A percentile compares a stretch with the other conserved stretches of the same genome.
Conservation (phyloP, 2,329 filamentous ascomycete genomes). For the Xylariomycetidae sp. region DNA sequence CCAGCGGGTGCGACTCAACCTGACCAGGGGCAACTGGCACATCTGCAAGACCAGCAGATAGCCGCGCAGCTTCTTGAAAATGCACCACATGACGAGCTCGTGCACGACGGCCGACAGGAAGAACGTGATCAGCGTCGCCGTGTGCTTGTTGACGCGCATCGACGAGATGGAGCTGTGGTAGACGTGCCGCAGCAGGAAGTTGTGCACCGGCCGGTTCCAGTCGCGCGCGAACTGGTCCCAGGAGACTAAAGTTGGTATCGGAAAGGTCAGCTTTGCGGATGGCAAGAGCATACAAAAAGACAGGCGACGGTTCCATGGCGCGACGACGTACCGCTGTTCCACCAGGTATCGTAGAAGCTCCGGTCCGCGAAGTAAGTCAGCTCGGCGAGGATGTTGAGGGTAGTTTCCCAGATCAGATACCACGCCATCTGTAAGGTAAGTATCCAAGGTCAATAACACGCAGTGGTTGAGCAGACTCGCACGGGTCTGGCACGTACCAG, state of each 20-base stretch:
- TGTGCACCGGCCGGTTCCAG: slow-evolving; percentile 75
- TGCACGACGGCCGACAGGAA: slow-evolving; percentile 65
- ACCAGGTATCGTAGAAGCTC: slow-evolving; percentile 63
- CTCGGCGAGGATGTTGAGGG: slow-evolving; percentile 71
- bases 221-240: slow-evolving; percentile 76
- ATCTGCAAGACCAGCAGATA: slow-evolving; percentile 71
- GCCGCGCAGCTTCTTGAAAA: slow-evolving; percentile 71
- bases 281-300: neutral
- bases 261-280: too few species aligned
- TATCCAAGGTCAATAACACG: too few species aligned
- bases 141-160: slow-evolving; percentile 62
- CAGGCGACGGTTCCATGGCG: too few species aligned
- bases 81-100: slow-evolving; percentile 73
- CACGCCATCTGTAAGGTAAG: slow-evolving; percentile 63
- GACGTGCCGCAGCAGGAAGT: slow-evolving; percentile 71
- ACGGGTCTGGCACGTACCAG: too few species aligned
- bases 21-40: slow-evolving; percentile 65
- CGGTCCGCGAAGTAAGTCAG: slow-evolving; percentile 72
- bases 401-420: slow-evolving; percentile 77
- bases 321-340: slow-evolving; percentile 51
- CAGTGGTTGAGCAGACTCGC: too few species aligned
- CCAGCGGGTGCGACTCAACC: slow-evolving; percentile 59
- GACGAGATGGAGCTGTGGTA: slow-evolving; percentile 73
- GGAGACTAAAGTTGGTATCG: slow-evolving; percentile 44
- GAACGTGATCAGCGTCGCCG: slow-evolving; percentile 71